Conservation (phyloP, 768 basidiomycete species). For the Cystobasidiopsis lactophilus region DNA sequence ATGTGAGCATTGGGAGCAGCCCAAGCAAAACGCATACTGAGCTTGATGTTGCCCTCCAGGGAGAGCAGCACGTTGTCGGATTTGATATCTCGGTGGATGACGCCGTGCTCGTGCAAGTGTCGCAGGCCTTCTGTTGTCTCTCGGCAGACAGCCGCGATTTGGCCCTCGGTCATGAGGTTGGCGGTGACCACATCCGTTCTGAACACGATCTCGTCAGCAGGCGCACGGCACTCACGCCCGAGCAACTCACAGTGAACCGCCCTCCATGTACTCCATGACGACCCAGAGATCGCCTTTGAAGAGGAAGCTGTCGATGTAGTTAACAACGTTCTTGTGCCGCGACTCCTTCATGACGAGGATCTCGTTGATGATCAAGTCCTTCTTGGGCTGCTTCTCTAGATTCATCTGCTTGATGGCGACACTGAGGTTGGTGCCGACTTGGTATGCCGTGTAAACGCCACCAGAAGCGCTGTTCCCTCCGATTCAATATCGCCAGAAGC, state of each 20-base stretch:
- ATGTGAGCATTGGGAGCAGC: no score
- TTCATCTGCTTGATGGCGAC: slow-evolving; percentile 99
- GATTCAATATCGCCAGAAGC: not conserved
- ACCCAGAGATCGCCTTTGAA: slow-evolving; percentile 98
- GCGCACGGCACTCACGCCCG: no score
- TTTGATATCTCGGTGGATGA: slow-evolving; percentile 99
- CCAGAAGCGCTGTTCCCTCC: slow-evolving; percentile 52
- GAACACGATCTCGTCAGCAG: no score
- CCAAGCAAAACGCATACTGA: slow-evolving; percentile 50
- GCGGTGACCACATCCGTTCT: slow-evolving; percentile 80
- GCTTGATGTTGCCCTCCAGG: slow-evolving; percentile 86
- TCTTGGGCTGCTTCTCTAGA: slow-evolving; percentile 97
- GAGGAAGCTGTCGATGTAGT: slow-evolving; percentile 95
- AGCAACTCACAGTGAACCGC: slow-evolving; percentile 23
- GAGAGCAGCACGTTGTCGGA: slow-evolving; percentile 87
- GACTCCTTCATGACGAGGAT: slow-evolving; percentile 96
- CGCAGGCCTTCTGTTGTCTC: slow-evolving; percentile 83
- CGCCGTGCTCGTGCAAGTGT: slow-evolving; percentile 84
- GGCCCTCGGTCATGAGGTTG: slow-evolving; percentile 93
- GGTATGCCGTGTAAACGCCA: slow-evolving; percentile 94
- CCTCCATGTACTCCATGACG: slow-evolving; percentile 99
- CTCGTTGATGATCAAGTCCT: slow-evolving; percentile 89
- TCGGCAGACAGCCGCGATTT: slow-evolving; percentile 86
- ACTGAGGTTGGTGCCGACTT: slow-evolving; percentile 76
- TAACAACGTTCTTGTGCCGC: slow-evolving; percentile 82